Evolutionary conservation across 345 rosid species (phyloP).

Genomic region (Linum tenue): DNA sequence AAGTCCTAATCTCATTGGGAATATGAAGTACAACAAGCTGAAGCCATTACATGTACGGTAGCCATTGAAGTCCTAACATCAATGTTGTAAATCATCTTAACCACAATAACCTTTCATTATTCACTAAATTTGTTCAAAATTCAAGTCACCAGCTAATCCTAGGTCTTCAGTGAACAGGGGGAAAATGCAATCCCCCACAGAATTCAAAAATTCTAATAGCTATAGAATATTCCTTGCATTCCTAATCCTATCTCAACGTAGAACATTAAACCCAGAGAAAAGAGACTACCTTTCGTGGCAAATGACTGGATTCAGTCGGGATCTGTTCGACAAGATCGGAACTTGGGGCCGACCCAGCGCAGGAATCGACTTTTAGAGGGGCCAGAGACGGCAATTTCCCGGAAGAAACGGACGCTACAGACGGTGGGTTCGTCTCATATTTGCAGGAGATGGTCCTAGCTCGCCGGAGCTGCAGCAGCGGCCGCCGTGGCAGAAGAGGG

Average conservation of each 20-base stretch:
- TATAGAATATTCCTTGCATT: neutral
- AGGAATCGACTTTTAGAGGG: conserved; percentile 19
- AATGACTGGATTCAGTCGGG: conserved; percentile 20
- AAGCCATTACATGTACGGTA: too few relatives aligned
- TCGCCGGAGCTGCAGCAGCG: conserved; percentile 31
- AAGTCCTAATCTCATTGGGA: neutral
- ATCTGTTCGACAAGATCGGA: conserved; percentile 26
- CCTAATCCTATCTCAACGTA: neutral
- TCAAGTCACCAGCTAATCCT: neutral
- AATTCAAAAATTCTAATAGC: neutral
- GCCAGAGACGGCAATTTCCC: conserved; percentile 14
- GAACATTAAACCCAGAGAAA: neutral
- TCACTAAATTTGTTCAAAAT: neutral
- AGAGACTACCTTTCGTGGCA: conserved; percentile 44
- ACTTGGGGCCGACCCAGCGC: conserved; percentile 25
- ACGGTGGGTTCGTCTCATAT: conserved; percentile 19
- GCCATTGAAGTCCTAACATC: too few relatives aligned
- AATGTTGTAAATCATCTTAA: too few relatives aligned
- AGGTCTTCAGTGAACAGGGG: neutral
- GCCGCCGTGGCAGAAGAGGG: conserved; percentile 16
- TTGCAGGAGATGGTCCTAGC: conserved; percentile 34
- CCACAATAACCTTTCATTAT: neutral
- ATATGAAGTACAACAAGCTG: neutral
- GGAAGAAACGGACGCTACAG: neutral
- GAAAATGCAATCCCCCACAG: too few relatives aligned